Base-by-base conservation (phyloP, 2,329 filamentous ascomycete species). In the Calonectria hawksworthii region DNA sequence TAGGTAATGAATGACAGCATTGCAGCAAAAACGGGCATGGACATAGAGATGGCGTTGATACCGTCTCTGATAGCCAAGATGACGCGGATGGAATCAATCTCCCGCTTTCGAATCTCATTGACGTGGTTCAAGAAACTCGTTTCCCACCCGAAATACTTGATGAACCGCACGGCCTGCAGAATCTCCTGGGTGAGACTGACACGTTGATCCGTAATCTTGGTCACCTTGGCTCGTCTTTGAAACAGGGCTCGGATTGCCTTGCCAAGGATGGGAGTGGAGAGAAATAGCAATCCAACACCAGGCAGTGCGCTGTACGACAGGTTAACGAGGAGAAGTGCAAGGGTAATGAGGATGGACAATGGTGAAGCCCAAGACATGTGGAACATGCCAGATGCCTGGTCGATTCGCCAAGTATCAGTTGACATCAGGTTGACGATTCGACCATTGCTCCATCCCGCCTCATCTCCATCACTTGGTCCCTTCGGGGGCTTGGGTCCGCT, bases 371-470 rank as follows among this genome's bases (percentile, higher is more conserved):
- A 73, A 2, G 67, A 4, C 65, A 69, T 64, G 56, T 73, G 71
- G 36, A 73, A 69, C 71, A 68, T 63, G 34, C 41, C 66, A 2
- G 64, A 73, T 10, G 65, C 71, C 14, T 73, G 56, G 59, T 73
- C 56, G 28, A 73, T 73, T 23, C 71, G 71, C 52, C 52, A 63
- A 14, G 71, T 73, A 26, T 73, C 71, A 1, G 59, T 61, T 2
- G 65, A 65, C 71, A 73, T 73, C 14, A 70, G 32, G 56, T 73
- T 74, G 59, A 70, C 59, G n/a, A 70, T 70, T 14, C 47, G 36
- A 3, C 68, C 68, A 38, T 70, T 70, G 47, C 34, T 44, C 56
- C 68, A 70, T 28, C 68, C 56, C 8, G 44, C 28, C 14, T 36
- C 30, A 11, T 63, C 54, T 11, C 30, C 34, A 26, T 26, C 21